Conservation (phyloP, 164 flowering plant genomes). For the Piper betle region DNA sequence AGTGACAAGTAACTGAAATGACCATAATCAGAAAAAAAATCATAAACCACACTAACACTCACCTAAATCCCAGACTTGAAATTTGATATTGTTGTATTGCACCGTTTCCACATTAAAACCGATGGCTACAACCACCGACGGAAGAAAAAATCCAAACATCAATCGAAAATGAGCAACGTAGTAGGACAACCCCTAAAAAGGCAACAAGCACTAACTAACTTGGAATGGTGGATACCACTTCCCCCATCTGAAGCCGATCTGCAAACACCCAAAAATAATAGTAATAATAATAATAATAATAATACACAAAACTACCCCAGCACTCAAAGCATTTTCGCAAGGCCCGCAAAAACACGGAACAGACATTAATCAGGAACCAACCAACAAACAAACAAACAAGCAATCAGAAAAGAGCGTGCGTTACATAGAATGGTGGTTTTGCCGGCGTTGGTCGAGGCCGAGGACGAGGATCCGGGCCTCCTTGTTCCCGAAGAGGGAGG, state of each 20-base stretch:
- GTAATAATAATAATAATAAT: neutral
- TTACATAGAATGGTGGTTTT: constrained; percentile 97
- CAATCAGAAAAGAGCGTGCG: constrained; percentile 1
- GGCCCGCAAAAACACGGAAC: neutral
- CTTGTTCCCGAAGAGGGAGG: constrained; percentile 74
- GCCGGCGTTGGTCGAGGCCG: constrained; percentile 99
- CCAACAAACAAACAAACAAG: neutral
- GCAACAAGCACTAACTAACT: constrained; percentile 32
- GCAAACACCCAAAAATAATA: constrained; percentile 11
- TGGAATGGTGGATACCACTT: constrained; percentile 94
- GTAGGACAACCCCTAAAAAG: neutral
- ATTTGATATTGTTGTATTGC: constrained; percentile 89
- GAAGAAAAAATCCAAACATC: neutral
- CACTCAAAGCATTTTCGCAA: neutral
- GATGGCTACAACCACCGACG: constrained; percentile 51
- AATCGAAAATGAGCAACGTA: neutral
- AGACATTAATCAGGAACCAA: neutral
- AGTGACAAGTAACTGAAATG: neutral
- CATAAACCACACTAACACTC: constrained; percentile 7
- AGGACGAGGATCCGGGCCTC: constrained; percentile 98
- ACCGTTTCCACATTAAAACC: constrained; percentile 95
- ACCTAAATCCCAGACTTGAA: constrained; percentile 99
- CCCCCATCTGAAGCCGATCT: constrained; percentile 99
- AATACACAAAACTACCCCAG: constrained; percentile 1
- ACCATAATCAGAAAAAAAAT: neutral